Evolutionary conservation across 2,329 filamentous ascomycete genomes (phyloP).

Genomic region (Cytospora schulzeri): DNA sequence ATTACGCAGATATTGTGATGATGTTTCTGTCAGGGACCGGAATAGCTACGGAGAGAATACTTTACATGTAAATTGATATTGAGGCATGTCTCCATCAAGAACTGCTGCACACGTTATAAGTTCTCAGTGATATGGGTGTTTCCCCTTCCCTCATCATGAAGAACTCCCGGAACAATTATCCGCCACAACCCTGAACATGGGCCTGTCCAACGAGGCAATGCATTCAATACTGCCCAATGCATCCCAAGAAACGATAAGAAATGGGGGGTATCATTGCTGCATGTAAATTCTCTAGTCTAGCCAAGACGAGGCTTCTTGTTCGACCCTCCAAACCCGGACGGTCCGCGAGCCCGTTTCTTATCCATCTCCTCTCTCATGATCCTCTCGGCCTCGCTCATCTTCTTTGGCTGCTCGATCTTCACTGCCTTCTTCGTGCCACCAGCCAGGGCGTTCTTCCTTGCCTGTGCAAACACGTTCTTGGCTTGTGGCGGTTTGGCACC

Average conservation of each 20-base stretch:
- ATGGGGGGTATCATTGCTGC: slow-evolving; percentile 23
- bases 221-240: neutral
- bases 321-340: slow-evolving; percentile 48
- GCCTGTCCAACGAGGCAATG: neutral
- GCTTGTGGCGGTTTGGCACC: slow-evolving; percentile 61
- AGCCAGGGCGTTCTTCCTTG: slow-evolving; percentile 69
- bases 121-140: neutral
- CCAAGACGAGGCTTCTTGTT: slow-evolving; percentile 50
- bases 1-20: neutral
- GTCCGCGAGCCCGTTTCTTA: slow-evolving; percentile 61
- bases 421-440: slow-evolving; percentile 62
- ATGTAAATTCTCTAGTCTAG: slow-evolving; percentile 7
- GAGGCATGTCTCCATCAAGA: neutral
- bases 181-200: neutral
- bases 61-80: neutral
- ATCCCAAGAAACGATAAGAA: neutral
- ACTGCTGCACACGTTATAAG: neutral
- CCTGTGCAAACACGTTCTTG: slow-evolving; percentile 74
- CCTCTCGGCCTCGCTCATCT: slow-evolving; percentile 83
- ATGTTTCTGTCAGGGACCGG: neutral
- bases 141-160: neutral
- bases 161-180: neutral
- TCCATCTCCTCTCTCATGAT: slow-evolving; percentile 89
- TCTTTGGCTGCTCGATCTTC: slow-evolving; percentile 67
- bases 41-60: neutral